These are phyloP conservation scores for Starmerella roubikii DNA, from an alignment of 805 yeast genomes.

Conservation along the genomic window DNA sequence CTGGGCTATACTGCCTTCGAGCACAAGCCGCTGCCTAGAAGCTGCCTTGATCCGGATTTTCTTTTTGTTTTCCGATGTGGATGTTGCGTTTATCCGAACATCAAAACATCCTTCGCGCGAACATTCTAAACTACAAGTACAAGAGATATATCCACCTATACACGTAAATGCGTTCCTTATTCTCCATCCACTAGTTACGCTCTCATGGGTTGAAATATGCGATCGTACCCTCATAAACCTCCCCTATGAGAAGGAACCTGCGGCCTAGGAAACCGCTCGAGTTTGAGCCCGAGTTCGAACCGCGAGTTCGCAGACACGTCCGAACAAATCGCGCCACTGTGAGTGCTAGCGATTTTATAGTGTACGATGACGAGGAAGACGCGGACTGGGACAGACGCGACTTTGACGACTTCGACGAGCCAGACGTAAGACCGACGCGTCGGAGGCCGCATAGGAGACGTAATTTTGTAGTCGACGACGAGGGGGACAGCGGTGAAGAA, in stretches of 20 bases:
- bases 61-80: too few relatives aligned
- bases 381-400: constrained; percentile 10
- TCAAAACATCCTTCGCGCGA: too few relatives aligned
- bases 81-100: too few relatives aligned
- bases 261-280: constrained; percentile 12
- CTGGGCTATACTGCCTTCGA: too few relatives aligned
- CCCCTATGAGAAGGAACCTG: constrained; percentile 13
- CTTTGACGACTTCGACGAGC: constrained; percentile 8
- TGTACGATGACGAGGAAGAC: constrained; percentile 15
- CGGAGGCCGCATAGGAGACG: neutral
- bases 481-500: neutral
- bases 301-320: constrained; percentile 3
- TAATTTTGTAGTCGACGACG: neutral
- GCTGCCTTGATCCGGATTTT: too few relatives aligned
- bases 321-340: constrained; percentile 10
- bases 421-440: neutral
- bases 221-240: too few relatives aligned
- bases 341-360: constrained; percentile 7
- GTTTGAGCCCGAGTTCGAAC: neutral
- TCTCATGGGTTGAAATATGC: too few relatives aligned
- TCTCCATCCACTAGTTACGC: too few relatives aligned
- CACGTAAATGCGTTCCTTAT: too few relatives aligned
- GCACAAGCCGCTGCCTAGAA: too few relatives aligned
- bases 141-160: too few relatives aligned
- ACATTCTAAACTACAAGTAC: too few relatives aligned